Evolutionary conservation across 352 stramenopile species (phyloP), one percentile per base, ranked within the genome.

Genomic region (Elongisporangium senticosum): DNA sequence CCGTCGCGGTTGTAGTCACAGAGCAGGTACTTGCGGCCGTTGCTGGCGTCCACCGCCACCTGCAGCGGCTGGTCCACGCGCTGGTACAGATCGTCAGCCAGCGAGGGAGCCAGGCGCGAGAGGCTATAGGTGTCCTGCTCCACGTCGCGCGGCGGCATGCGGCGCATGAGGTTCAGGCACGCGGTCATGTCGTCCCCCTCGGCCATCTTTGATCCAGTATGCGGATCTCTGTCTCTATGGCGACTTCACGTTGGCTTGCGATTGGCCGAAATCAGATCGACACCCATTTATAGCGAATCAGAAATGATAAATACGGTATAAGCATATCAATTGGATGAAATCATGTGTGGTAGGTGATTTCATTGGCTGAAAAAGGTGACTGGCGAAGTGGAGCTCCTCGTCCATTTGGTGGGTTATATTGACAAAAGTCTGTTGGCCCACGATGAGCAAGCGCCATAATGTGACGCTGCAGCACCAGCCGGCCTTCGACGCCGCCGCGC

Each of bases 1-100:
- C 89, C 95, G 60, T 98, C 92, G 56, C 93, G 83, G 77, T 99
- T 98, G 74, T 98, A 98, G 72, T 98, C 89, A 68, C 89, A 98
- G 33, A 96, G 75, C 19, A 98, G 71, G 75, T 97, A 98, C 59
- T 90, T 86, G 58, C 89, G 87, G 62, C 89, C 89, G 61, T 91
- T 96, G 13, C 69, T 67, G 17, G 90, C 72, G 75, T 97, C 89
- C 20, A 86, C 89, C 8, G 84, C 87, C 49, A 90, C 80, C 58
- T 97, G 80, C 21, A 98, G 83, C 47, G 90, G 92, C 69, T 97
- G 89, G 62, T 98, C 92, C 58, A 98, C 82, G 58, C 92, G 85
- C 74, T 98, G 92, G 53, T 97, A 93, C 51, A 98, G 74, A 53
- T 97, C 92, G 67, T 98, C 90, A 7, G 87, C 89, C 49, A 94